Conservation (phyloP, 768 basidiomycete genomes). For the Pisolithus sp. region DNA sequence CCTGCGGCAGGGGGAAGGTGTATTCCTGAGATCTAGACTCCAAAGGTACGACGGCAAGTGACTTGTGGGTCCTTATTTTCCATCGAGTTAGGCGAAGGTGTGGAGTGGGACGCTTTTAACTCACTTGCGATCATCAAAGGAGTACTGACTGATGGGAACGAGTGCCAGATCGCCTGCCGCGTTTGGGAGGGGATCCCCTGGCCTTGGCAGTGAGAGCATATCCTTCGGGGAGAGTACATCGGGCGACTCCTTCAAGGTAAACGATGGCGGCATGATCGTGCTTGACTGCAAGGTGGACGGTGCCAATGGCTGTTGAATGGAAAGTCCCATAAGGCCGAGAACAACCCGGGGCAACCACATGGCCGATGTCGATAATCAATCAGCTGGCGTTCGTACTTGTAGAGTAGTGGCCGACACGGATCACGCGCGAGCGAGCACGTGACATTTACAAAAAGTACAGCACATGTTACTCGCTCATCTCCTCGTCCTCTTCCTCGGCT, state of each 20-base stretch:
- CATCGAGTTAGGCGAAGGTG: not conserved
- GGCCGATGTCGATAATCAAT: constrained; percentile 7
- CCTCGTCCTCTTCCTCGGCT: constrained; percentile 35
- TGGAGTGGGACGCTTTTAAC: constrained; percentile 15
- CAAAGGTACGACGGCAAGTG: constrained; percentile 55
- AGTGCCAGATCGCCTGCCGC: constrained; percentile 61
- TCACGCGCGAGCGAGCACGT: too few species aligned
- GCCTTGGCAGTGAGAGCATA: constrained; percentile 62
- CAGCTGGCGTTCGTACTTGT: too few species aligned
- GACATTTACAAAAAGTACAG: too few species aligned
- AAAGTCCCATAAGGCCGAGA: constrained; percentile 47
- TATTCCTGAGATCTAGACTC: constrained; percentile 44
- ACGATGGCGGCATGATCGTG: constrained; percentile 29
- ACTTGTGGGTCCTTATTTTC: constrained; percentile 57
- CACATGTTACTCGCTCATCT: constrained; percentile 46
- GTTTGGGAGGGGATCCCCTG: constrained; percentile 63
- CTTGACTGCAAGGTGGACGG: not conserved
- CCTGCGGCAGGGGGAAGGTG: constrained; percentile 55
- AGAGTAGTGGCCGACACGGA: too few species aligned
- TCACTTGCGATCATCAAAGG: constrained; percentile 69
- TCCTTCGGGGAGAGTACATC: constrained; percentile 67
- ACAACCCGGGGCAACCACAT: constrained; percentile 41
- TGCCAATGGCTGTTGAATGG: constrained; percentile 45
- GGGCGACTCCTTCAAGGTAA: constrained; percentile 51
- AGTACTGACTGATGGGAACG: constrained; percentile 61